A percentile compares a stretch with the other conserved stretches of the same genome.
Evolutionary conservation across 768 basidiomycete species (phyloP).

Genomic region (Aureoboletus auriporus): DNA sequence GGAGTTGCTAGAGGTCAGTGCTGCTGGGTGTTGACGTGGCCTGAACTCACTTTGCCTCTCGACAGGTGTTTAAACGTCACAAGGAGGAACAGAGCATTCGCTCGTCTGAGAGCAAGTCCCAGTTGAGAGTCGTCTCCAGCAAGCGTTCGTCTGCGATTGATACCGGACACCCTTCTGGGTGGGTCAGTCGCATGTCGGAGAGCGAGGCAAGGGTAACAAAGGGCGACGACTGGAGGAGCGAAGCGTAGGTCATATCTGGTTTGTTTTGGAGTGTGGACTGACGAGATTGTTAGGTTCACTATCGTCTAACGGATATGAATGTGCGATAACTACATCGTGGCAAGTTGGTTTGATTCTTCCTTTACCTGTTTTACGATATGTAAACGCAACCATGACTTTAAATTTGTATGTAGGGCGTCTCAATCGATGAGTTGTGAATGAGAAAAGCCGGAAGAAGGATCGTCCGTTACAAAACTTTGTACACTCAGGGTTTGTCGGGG

Average conservation of each 20-base stretch:
- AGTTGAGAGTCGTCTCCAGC: conserved; percentile 78
- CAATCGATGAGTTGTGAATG: too few relatives aligned
- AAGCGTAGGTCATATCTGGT: conserved; percentile 35
- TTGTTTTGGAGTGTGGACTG: background rate
- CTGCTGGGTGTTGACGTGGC: background rate
- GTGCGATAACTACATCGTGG: too few relatives aligned
- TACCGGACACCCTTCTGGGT: conserved; percentile 64
- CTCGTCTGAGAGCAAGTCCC: conserved; percentile 45
- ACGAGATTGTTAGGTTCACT: conserved; percentile 12
- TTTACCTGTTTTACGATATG: too few relatives aligned
- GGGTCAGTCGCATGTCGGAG: conserved; percentile 56
- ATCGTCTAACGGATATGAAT: conserved; percentile 1
- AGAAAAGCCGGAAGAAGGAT: too few relatives aligned
- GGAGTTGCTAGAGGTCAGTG: conserved; percentile 54
- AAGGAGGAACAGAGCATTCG: conserved; percentile 40
- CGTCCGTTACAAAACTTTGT: too few relatives aligned
- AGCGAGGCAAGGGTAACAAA: conserved; percentile 38
- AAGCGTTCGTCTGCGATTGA: conserved; percentile 68
- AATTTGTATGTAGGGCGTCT: too few relatives aligned
- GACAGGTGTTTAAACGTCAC: conserved; percentile 58
- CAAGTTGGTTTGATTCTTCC: background rate
- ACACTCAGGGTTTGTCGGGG: too few relatives aligned
- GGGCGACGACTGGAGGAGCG: conserved; percentile 52
- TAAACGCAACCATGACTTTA: background rate
- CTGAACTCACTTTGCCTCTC: background rate